These are phyloP conservation scores for Entomortierella chlamydospora DNA, from an alignment of 192 early-diverging fungal genomes.

Conservation along the genomic window DNA sequence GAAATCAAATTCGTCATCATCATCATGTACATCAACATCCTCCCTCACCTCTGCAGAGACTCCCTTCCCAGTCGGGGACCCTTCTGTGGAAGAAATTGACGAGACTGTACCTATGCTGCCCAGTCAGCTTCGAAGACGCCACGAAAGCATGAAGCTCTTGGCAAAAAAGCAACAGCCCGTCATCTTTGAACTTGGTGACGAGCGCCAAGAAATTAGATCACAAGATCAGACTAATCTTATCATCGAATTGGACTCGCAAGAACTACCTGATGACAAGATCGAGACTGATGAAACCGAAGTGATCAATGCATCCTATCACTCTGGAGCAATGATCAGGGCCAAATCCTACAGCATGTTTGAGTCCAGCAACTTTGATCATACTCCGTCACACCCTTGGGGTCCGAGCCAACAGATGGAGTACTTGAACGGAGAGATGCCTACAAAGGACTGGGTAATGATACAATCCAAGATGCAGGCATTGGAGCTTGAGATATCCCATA, in stretches of 20 bases:
- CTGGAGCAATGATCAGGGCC: slow-evolving; percentile 22
- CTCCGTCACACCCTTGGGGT: not conserved
- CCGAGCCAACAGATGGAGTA: not conserved
- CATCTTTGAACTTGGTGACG: not conserved
- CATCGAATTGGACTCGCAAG: not conserved
- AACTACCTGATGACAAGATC: not conserved
- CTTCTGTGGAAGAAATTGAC: slow-evolving; percentile 1
- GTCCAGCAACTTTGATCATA: not conserved
- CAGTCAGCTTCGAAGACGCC: slow-evolving; percentile 36
- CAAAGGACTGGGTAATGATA: slow-evolving; percentile 43
- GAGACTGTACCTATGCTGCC: slow-evolving; percentile 25
- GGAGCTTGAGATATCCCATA: slow-evolving; percentile 27
- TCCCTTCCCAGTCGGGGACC: not conserved
- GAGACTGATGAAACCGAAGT: slow-evolving; percentile 9
- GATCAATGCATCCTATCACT: slow-evolving; percentile 15
- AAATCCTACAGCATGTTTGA: slow-evolving; percentile 32
- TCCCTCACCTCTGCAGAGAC: not conserved
- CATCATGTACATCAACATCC: not conserved
- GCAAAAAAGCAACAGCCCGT: slow-evolving; percentile 8
- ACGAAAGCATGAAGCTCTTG: slow-evolving; percentile 31
- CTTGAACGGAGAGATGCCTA: slow-evolving; percentile 24
- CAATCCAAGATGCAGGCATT: slow-evolving; percentile 38
- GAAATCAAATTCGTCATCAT: not conserved
- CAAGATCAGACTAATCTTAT: not conserved
- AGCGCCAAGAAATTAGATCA: not conserved